A percentile compares a stretch with the other conserved stretches of the same genome.
phyloP scores from a whole-genome alignment of 2,329 filamentous ascomycete species.

The Botrytis squamosa region DNA sequence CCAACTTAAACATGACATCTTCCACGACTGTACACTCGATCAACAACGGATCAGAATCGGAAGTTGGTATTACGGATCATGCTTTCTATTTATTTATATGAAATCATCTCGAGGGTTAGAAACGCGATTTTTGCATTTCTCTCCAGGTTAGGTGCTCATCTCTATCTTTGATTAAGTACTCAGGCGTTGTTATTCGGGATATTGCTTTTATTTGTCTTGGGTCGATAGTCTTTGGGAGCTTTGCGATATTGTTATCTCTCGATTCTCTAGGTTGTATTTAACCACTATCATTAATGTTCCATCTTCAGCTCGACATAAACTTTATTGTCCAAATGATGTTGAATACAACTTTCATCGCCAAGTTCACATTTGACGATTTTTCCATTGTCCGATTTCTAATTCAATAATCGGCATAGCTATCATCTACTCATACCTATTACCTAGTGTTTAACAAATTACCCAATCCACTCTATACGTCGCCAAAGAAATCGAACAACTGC shows the following conservation, averaged over 20 bases:
- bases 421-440: neutral
- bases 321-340: neutral
- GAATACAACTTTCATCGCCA: neutral
- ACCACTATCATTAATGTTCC: neutral
- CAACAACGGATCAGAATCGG: neutral
- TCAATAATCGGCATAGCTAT: neutral
- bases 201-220: neutral
- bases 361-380: neutral
- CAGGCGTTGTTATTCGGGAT: accelerated
- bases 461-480: neutral
- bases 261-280: neutral
- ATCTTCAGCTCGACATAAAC: neutral
- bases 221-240: accelerated
- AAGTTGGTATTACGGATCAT: neutral
- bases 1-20: too few species aligned
- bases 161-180: too few species aligned
- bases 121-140: neutral
- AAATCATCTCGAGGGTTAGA: too few species aligned
- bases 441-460: neutral
- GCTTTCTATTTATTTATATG: neutral
- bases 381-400: neutral
- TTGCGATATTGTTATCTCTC: neutral
- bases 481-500: neutral
- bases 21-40: too few species aligned
- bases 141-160: too few species aligned